Conservation (phyloP, 139 green algal species). For the Chlorella sorokiniana region DNA sequence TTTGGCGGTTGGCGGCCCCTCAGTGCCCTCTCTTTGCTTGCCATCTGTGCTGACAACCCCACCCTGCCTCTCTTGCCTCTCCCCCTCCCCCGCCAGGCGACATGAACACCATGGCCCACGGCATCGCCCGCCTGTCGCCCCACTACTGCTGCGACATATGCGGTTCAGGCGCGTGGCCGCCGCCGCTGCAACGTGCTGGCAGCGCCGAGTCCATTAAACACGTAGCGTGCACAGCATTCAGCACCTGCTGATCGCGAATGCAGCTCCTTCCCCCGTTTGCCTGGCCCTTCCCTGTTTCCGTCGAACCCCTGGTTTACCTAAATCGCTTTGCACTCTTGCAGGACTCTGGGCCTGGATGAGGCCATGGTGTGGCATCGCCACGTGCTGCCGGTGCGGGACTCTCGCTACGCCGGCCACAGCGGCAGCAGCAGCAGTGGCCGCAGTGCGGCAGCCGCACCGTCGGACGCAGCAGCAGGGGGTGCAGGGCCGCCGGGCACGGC, state of each 20-base stretch:
- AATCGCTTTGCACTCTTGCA: not conserved
- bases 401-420: not conserved
- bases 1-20: too few relatives aligned
- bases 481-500: too few relatives aligned
- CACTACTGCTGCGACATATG: conserved; percentile 82
- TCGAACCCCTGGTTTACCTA: too few relatives aligned
- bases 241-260: too few relatives aligned
- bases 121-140: conserved; percentile 79
- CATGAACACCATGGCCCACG: conserved; percentile 89
- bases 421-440: not conserved
- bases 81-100: conserved; percentile 44
- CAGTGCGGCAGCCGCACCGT: not conserved
- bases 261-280: too few relatives aligned
- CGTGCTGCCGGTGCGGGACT: conserved; percentile 53
- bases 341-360: conserved; percentile 72
- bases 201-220: not conserved
- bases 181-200: not conserved
- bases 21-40: too few relatives aligned
- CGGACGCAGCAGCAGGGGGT: not conserved
- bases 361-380: conserved; percentile 71
- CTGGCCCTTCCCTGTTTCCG: too few relatives aligned
- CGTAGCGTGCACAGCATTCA: not conserved
- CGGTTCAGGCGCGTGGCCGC: conserved; percentile 49
- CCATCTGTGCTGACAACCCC: too few relatives aligned
- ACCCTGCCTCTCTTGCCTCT: not conserved